Base-by-base conservation (phyloP, 345 rosid species). In the Pistacia atlantica region DNA sequence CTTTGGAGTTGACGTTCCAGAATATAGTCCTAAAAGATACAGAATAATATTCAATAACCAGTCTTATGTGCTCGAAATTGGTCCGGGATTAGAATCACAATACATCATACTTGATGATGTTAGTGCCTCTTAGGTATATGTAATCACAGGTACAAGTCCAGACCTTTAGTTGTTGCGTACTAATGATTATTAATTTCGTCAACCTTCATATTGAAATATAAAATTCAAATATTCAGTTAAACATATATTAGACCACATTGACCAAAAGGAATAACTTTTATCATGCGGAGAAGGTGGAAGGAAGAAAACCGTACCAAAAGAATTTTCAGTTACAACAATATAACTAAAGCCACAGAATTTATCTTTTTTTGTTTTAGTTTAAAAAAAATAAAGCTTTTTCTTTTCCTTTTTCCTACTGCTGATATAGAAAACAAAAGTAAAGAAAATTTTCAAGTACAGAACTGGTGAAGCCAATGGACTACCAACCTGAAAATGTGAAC, bases 401-500 rank as follows among this genome's bases (percentile, higher is more conserved):
- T 8, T 46, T 48, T 54, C 57, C 54, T 35, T 17, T 54, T 16
- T 65, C 58, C 61, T 18, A 35, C 54, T 17, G 51, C 37, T 49
- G 72, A 54, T 38, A n/a, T 58, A 51, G 31, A 18, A 14, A 68
- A 13, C 37, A 6, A 68, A 68, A 73, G 14, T 12, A 42, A 11
- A 37, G 57, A 33, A 58, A 78, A 17, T 5, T 55, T 64, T 70
- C 64, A 42, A 52, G 77, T 18, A 80, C 31, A 20, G 45, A 56
- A 55, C 16, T 56, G 28, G 62, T 14, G 58, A 74, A 33, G 33
- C 49, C 22, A 74, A 31, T 35, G 45, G 54, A 72, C 25, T 7
- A 77, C 77, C 46, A 72, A 93, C 98, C 97, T 93, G 98, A 82
- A 93, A 93, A 83, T 93, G 98, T 0, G 92, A 88, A 75, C 97